phyloP scores from a whole-genome alignment of 768 basidiomycete genomes.

The Lepiota venenata region DNA sequence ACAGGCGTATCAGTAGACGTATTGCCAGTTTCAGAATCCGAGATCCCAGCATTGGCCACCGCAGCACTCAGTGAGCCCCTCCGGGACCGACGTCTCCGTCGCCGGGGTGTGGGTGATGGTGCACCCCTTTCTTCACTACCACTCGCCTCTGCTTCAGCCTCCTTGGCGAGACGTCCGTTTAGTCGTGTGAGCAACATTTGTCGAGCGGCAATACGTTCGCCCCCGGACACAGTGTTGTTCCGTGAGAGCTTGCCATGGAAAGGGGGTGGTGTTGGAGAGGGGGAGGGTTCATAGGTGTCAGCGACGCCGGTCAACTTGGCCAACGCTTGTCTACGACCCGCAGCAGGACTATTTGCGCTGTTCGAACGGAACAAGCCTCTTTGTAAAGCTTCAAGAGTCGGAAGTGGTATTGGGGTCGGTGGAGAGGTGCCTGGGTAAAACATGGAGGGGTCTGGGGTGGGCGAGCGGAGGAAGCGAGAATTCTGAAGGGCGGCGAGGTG shows the following conservation, averaged over 20 bases:
- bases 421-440: slow-evolving; percentile 67
- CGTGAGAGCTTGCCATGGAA: slow-evolving; percentile 43
- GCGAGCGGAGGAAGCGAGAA: slow-evolving; percentile 45
- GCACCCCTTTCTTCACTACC: slow-evolving; percentile 52
- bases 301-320: slow-evolving; percentile 80
- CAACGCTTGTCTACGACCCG: slow-evolving; percentile 69
- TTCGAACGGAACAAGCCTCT: slow-evolving; percentile 85
- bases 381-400: slow-evolving; percentile 76
- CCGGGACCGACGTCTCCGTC: slow-evolving; percentile 55
- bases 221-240: slow-evolving; percentile 82
- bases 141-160: slow-evolving; percentile 61
- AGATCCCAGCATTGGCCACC: slow-evolving; percentile 44
- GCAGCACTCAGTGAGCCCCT: slow-evolving; percentile 34
- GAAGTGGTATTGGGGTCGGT: slow-evolving; percentile 58
- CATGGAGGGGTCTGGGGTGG: slow-evolving; percentile 51
- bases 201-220: slow-evolving; percentile 72
- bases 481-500: slow-evolving; percentile 41
- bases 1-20: slow-evolving; percentile 61
- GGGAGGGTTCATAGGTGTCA: slow-evolving; percentile 60
- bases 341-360: slow-evolving; percentile 79
- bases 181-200: slow-evolving; percentile 63
- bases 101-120: slow-evolving; percentile 48
- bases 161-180: slow-evolving; percentile 53
- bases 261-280: slow-evolving; percentile 49
- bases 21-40: slow-evolving; percentile 46